Percentiles rank a stretch among this genome's conserved stretches.
These are phyloP conservation scores for Cutaneotrichosporon curvatum DNA, from an alignment of 1,284 basidiomycete genomes.

Conservation along the genomic window DNA sequence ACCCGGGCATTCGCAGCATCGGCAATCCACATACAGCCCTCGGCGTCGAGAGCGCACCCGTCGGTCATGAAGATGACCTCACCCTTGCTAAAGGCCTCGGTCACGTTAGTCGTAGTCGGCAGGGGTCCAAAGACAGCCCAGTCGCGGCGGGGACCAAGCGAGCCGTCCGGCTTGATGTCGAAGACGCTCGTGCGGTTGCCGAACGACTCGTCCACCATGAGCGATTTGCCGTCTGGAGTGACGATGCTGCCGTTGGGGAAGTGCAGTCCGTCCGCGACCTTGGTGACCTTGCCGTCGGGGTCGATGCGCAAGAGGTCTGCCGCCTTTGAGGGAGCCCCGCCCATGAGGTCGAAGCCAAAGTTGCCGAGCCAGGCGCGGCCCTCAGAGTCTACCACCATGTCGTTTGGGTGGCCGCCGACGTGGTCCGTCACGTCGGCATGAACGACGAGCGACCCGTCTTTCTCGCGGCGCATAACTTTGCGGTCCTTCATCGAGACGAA, in stretches of 20 bases:
- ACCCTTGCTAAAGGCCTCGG: background rate
- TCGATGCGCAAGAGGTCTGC: constrained; percentile 4
- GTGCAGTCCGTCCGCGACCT: constrained; percentile 1
- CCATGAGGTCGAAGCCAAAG: constrained; percentile 8
- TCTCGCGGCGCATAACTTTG: background rate
- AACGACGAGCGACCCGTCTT: background rate
- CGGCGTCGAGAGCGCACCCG: constrained; percentile 6
- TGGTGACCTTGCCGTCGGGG: constrained; percentile 1
- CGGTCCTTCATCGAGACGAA: constrained; percentile 8
- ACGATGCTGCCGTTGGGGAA: constrained; percentile 7
- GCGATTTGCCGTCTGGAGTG: constrained; percentile 1
- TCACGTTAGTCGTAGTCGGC: background rate
- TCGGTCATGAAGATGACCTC: background rate
- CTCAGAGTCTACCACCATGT: constrained; percentile 6
- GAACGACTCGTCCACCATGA: constrained; percentile 8
- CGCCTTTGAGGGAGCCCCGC: background rate
- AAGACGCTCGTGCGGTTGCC: constrained; percentile 4
- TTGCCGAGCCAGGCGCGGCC: constrained; percentile 7
- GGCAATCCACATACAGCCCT: constrained; percentile 6
- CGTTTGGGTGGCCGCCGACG: constrained; percentile 2
- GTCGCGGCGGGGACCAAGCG: constrained; percentile 5
- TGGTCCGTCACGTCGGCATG: background rate
- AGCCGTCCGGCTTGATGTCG: constrained; percentile 1
- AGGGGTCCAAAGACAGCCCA: constrained; percentile 4
- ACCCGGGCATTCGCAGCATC: constrained; percentile 2